Base-by-base conservation (phyloP, 2,329 filamentous ascomycete genomes). In the Huntiella bhutanensis region DNA sequence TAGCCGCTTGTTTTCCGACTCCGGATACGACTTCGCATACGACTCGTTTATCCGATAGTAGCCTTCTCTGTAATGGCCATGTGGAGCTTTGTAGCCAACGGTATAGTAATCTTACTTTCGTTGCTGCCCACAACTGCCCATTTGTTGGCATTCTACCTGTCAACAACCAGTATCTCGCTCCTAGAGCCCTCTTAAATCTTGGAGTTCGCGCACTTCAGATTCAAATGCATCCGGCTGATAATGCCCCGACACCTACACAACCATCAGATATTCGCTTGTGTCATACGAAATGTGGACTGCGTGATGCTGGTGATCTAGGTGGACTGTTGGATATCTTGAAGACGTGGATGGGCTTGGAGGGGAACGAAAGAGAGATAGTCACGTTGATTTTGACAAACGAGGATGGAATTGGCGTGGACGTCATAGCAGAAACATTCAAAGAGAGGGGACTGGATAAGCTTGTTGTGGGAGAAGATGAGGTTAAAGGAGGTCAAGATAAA, bases 121-220 rank as follows among this genome's bases (percentile, higher is more conserved):
- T 77, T 13, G 79, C 76, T 17, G 67, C 77, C 5, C 79, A 82
- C 60, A 70, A 82, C 60, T 71, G 70, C 11, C 69, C 75, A 34
- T 82, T 82, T 54, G 69, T 77, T 36, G 74, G 77, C 36, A 53
- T 63, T 43, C 54, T 67, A 6, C 65, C 66, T 1, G 59, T 65
- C 48, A 61, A 77, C 50, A 78, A 80, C 58, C 77, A 82, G 55
- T 70, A 72, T 51, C 64, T 75, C 43, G 65, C 69, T 4, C 68
- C 77, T 17, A 67, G 67, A 17, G 60, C 62, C 2, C 77, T 81
- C 55, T 64, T 82, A 7, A 60, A 71, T 44, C 61, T 71, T 32
- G 78, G 78, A 12, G 68, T 82, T 36, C 70, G 78, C 16, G 76
- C 76, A 52, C 60, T 82, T 10, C 72, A 78, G 54, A 73, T 68